phyloP scores from a whole-genome alignment of 345 rosid genomes.

The Acer saccharum region DNA sequence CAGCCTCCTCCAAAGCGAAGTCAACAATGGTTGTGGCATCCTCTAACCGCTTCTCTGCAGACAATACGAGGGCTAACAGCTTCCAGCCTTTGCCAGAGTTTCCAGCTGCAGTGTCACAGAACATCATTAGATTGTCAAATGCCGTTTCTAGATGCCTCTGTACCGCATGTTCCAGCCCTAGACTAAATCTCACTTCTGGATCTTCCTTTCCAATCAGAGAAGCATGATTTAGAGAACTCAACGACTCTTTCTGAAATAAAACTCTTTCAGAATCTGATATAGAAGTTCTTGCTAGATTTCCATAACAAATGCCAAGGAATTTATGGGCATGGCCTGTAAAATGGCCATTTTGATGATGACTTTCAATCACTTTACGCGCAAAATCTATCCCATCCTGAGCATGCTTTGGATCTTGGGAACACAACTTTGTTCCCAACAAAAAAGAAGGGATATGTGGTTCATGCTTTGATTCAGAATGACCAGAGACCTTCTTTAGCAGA shows the following conservation, averaged over 20 bases:
- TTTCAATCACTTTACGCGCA: conserved; percentile 53
- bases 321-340: conserved; percentile 59
- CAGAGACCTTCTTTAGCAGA: conserved; percentile 61
- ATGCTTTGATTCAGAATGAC: conserved; percentile 72
- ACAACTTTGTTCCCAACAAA: conserved; percentile 80
- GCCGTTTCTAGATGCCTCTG: conserved; percentile 85
- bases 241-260: conserved; percentile 57
- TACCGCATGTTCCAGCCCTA: conserved; percentile 74
- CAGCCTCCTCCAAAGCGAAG: conserved; percentile 78
- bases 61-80: conserved; percentile 66
- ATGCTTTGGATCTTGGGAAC: conserved; percentile 65
- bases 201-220: conserved; percentile 47
- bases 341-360: conserved; percentile 44
- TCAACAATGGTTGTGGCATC: conserved; percentile 79
- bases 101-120: conserved; percentile 54
- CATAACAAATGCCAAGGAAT: conserved; percentile 85
- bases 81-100: conserved; percentile 74
- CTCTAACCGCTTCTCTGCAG: conserved; percentile 66
- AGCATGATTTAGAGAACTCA: conserved; percentile 62
- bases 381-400: conserved; percentile 65
- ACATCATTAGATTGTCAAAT: conserved; percentile 61
- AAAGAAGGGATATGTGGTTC: conserved; percentile 54
- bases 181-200: conserved; percentile 57
- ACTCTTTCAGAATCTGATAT: conserved; percentile 70
- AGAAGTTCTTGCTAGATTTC: conserved; percentile 75